Evolutionary conservation across 2,329 filamentous ascomycete genomes (phyloP), one percentile per base, ranked within the genome.

Genomic region (Neopestalotiopsis sp.): DNA sequence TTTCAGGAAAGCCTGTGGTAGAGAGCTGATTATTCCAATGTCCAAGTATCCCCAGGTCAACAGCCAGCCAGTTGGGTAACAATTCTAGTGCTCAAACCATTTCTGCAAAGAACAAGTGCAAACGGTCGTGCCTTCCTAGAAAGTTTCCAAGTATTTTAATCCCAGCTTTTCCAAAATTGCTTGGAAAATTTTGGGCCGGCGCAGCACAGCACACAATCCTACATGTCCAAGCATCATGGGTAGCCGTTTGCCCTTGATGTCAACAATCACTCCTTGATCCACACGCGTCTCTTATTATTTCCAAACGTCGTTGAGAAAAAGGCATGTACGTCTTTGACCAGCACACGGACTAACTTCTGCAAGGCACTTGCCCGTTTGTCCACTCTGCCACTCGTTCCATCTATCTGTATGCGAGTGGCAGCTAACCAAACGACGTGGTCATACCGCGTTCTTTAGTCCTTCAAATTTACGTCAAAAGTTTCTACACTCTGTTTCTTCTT

Each of bases 391-490:
- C 6, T 30, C 24, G 24, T 59, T 59, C 24, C 14, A 12, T 59
- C 24, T 24, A 30, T 24, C 59, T 38, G 17, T n/a, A 62, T 59
- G 30, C n/a, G 20, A 10, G 32, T 63, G 6, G 14, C 32, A 60
- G 59, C 59, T 30, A 34, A 62, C 34, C 59, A 62, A 62, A 62
- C 59, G 59, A 40, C 10, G 13, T 17, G 57, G 57, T 34, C 57
- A 59, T 30, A 17, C 13, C 57, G 24, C 28, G 56, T 30, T 10
- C 57, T 59, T n/a, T 40, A 10, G 10, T 38, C 10, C 10, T 7
- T 38, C 10, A 10, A 38, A 38, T 7, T 38, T 10, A 10, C 34
- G 34, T 38, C 34, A 6, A 38, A 59, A 6, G 24, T 28, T 49
- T 14, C 57, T 34, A 32, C n/a, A 10, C 63, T 66, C 14, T 40